Percentiles rank a stretch among this genome's conserved stretches.
Conservation (phyloP, 352 stramenopile genomes). For the Saprolegnia diclina region DNA sequence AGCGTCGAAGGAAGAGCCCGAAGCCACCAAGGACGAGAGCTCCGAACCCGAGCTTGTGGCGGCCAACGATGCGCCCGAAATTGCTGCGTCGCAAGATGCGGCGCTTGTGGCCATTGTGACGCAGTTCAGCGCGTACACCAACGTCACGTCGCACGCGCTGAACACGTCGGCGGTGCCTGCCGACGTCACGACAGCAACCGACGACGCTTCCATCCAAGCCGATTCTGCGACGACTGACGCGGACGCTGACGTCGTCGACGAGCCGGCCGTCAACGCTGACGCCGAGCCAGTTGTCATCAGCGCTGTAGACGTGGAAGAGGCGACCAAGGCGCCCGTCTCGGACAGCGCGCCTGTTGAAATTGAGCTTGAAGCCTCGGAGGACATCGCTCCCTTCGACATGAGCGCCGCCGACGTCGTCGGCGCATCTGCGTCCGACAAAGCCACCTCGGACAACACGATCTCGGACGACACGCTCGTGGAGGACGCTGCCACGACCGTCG, state of each 20-base stretch:
- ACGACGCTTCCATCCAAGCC: background rate
- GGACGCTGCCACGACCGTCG: too few species aligned
- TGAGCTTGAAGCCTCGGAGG: too few species aligned
- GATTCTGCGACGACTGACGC: background rate
- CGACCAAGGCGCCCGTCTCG: background rate
- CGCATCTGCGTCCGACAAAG: too few species aligned
- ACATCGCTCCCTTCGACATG: too few species aligned
- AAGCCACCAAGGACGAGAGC: too few species aligned
- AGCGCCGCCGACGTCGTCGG: too few species aligned
- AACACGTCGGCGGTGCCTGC: background rate
- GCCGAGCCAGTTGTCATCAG: background rate
- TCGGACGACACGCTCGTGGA: too few species aligned
- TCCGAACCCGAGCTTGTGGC: too few species aligned
- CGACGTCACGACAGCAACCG: background rate
- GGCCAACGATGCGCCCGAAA: background rate
- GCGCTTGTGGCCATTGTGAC: background rate
- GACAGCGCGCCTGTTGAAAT: too few species aligned
- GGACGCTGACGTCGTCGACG: background rate
- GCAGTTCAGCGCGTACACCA: background rate
- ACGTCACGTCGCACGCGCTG: background rate
- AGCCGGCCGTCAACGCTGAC: background rate
- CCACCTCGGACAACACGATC: too few species aligned
- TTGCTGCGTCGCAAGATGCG: background rate
- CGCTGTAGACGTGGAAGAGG: background rate
- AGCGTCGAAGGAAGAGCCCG: too few species aligned